A percentile compares a stretch with the other conserved stretches of the same genome.
Evolutionary conservation across 345 rosid genomes (phyloP).

Genomic region (Clarkia xantiana): DNA sequence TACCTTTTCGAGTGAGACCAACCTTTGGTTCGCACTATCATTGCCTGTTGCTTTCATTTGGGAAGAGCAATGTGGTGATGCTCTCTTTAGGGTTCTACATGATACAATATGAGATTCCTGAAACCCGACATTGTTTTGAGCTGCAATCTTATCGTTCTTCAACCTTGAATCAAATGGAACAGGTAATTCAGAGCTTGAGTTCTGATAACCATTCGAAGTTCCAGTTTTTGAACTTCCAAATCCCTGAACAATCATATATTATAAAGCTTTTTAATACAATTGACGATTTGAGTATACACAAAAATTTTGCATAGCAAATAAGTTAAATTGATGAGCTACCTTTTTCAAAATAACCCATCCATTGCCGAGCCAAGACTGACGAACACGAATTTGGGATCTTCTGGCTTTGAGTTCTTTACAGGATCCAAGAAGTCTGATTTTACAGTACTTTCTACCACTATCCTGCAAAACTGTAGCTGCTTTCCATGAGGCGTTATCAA

Average conservation of each 20-base stretch:
- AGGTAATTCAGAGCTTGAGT: no score
- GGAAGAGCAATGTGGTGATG: slow-evolving; percentile 19
- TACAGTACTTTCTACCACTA: slow-evolving; percentile 20
- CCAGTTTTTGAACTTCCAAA: no score
- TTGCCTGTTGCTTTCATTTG: slow-evolving; percentile 19
- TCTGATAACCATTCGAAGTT: no score
- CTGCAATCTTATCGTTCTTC: slow-evolving; percentile 2
- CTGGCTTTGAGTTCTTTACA: slow-evolving; percentile 33
- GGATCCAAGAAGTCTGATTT: slow-evolving; percentile 55
- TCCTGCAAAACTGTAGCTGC: slow-evolving; percentile 41
- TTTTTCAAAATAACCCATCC: slow-evolving; percentile 47
- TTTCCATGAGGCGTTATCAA: slow-evolving; percentile 10
- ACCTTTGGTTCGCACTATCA: slow-evolving; percentile 12
- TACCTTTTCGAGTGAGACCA: slow-evolving; percentile 14
- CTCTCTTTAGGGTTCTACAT: slow-evolving; percentile 25
- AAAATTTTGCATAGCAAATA: no score
- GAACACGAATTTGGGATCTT: slow-evolving; percentile 29
- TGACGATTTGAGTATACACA: no score
- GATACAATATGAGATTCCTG: slow-evolving; percentile 24
- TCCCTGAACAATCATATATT: no score
- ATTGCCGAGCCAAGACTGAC: slow-evolving; percentile 54
- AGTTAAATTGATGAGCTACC: slow-evolving; percentile 16
- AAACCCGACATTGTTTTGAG: slow-evolving; percentile 3
- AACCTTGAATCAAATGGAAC: neutral
- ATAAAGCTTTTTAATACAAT: no score